Base-by-base conservation (phyloP, 352 stramenopile genomes). In the Phytophthora pisi region DNA sequence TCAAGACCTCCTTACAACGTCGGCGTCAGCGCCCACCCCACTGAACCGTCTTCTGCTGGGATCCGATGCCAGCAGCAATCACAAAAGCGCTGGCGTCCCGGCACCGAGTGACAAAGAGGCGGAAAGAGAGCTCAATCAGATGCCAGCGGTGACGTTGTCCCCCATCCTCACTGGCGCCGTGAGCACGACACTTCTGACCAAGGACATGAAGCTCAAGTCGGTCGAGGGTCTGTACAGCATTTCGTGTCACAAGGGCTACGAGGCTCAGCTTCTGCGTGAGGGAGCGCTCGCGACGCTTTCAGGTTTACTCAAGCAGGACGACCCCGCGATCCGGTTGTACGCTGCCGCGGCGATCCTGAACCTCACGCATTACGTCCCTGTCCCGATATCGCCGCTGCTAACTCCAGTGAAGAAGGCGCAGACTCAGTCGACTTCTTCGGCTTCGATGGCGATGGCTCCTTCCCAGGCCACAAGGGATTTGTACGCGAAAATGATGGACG, bases 151-250 rank as follows among this genome's bases (percentile, higher is more conserved):
- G 30, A 31, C 38, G 42, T 24, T 68, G 24, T 55, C 53, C n/a
- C 47, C 63, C 8, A 62, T 61, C 9, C 40, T 52, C 24, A 52
- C 54, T 42, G 55, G 45, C 7, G 11, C 43, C 26, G 53, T 74
- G 31, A 82, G 56, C 55, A 61, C 68, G 4, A 51, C 57, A 42
- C 31, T 74, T 38, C 53, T 93, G 24, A 86, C 80, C 0, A 79
- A 80, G 11, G 85, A 95, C 13, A 86, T 88, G 74, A 93, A 93
- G 57, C 66, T 93, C 54, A 90, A 90, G 57, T 89, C 82, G 43
- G 71, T 86, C 24, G 86, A 95, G 53, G 86, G 88, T 0, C 60
- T 95, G 13, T 94, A 93, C 57, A 92, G 84, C 55, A 82, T 95
- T 24, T 95, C 88, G 11, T 93, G 75, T 49, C 81, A 90, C 49